phyloP scores from a whole-genome alignment of 371 early-diverging fungal genomes.

The Mortierella sp. region DNA sequence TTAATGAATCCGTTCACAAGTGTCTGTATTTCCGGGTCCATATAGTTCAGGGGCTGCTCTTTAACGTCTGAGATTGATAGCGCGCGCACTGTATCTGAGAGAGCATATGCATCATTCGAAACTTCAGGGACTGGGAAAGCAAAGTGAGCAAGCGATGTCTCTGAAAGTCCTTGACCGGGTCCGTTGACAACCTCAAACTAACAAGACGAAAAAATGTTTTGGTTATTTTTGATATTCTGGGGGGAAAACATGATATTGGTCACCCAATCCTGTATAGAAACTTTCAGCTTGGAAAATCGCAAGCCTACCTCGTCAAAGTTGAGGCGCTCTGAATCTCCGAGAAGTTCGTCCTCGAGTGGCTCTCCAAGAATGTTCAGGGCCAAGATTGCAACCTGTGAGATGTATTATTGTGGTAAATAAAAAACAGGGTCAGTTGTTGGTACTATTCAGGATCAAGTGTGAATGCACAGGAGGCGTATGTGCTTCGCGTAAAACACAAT shows the following conservation, averaged over 20 bases:
- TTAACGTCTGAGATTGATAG: constrained; percentile 54
- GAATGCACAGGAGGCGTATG: not conserved
- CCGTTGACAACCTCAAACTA: constrained; percentile 54
- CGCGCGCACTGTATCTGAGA: constrained; percentile 27
- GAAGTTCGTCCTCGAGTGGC: constrained; percentile 45
- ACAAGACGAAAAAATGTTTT: not conserved
- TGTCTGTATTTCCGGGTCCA: constrained; percentile 41
- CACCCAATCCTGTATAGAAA: not conserved
- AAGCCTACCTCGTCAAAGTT: constrained; percentile 38
- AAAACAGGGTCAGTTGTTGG: not conserved
- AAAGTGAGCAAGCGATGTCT: constrained; percentile 30
- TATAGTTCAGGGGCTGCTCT: constrained; percentile 53
- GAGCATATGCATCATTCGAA: constrained; percentile 13
- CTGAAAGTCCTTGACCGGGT: constrained; percentile 51
- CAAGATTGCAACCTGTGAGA: constrained; percentile 69
- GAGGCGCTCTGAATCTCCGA: constrained; percentile 46
- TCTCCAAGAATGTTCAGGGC: constrained; percentile 73
- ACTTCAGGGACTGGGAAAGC: constrained; percentile 23
- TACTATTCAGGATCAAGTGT: constrained; percentile 1
- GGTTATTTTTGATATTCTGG: not conserved
- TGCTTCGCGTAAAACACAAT: not conserved
- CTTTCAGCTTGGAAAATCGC: not conserved
- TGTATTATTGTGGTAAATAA: not conserved
- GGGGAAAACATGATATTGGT: not conserved
- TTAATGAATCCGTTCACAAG: constrained; percentile 60